phyloP scores from a whole-genome alignment of 2,329 filamentous ascomycete genomes.

The Bipolaris zeicola region DNA sequence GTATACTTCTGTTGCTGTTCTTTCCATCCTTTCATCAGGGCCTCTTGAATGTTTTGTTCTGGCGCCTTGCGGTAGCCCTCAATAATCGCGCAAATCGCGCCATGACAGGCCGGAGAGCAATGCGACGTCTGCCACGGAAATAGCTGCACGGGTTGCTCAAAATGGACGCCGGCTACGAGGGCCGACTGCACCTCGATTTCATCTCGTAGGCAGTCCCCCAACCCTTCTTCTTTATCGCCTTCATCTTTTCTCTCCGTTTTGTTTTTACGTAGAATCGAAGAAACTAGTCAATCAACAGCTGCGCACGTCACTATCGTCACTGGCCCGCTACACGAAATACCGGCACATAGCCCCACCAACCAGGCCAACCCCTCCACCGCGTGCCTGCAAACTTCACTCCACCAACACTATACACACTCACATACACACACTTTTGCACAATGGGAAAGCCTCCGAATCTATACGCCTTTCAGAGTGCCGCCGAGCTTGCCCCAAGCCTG shows the following conservation, averaged over 20 bases:
- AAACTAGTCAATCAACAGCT: slow-evolving; percentile 6
- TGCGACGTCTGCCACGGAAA: slow-evolving; percentile 9
- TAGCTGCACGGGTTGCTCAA: slow-evolving; percentile 19
- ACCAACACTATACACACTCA: slow-evolving; percentile 13
- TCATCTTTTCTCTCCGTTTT: not conserved
- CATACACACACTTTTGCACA: slow-evolving; percentile 13
- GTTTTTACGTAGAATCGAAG: not conserved
- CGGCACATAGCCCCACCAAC: slow-evolving; percentile 18
- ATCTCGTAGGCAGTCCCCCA: slow-evolving; percentile 5
- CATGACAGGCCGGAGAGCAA: slow-evolving; percentile 5
- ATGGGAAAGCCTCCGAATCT: slow-evolving; percentile 63
- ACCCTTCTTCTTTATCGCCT: slow-evolving; percentile 1
- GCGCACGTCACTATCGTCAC: slow-evolving; percentile 24
- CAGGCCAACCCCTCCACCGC: slow-evolving; percentile 21
- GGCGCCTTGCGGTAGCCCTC: slow-evolving; percentile 1
- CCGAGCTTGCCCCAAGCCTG: slow-evolving; percentile 75
- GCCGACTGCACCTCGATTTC: slow-evolving; percentile 8
- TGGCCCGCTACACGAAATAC: slow-evolving; percentile 19
- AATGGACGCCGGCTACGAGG: slow-evolving; percentile 12
- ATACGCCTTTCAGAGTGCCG: slow-evolving; percentile 75
- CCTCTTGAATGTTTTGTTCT: not conserved
- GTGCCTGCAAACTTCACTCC: slow-evolving; percentile 14
- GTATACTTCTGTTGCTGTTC: not conserved
- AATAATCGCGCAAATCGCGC: slow-evolving; percentile 15
- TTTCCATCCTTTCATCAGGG: not conserved